A percentile compares a stretch with the other conserved stretches of the same genome.
These are phyloP conservation scores for Kuraishia molischiana DNA, from an alignment of 805 yeast species.

Conservation along the genomic window DNA sequence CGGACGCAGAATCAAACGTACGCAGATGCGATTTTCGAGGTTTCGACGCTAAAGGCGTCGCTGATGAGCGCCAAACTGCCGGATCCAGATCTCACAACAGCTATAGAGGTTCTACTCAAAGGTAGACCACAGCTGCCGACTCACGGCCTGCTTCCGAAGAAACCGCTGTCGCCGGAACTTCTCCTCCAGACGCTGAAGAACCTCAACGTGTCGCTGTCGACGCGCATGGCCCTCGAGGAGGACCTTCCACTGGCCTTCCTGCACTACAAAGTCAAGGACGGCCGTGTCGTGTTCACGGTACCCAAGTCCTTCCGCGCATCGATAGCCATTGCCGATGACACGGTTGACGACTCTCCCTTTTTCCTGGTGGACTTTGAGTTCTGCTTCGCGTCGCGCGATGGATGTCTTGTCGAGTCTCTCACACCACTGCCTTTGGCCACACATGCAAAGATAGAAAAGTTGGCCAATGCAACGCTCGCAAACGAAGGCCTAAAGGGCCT, in stretches of 20 bases:
- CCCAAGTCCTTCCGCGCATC: constrained; percentile 64
- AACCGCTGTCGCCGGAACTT: constrained; percentile 41
- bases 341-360: constrained; percentile 49
- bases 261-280: constrained; percentile 60
- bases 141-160: constrained; percentile 42
- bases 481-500: constrained; percentile 38
- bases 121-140: constrained; percentile 72
- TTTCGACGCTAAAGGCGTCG: constrained; percentile 61
- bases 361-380: constrained; percentile 72
- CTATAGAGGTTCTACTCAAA: constrained; percentile 70
- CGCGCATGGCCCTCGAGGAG: constrained; percentile 60
- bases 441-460: constrained; percentile 37
- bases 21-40: constrained; percentile 52
- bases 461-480: constrained; percentile 43
- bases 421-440: constrained; percentile 20
- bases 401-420: constrained; percentile 15
- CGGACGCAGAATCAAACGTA: constrained; percentile 66
- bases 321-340: constrained; percentile 61
- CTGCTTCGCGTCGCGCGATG: constrained; percentile 37
- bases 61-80: constrained; percentile 84
- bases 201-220: constrained; percentile 62
- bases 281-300: constrained; percentile 60
- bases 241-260: constrained; percentile 58
- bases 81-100: constrained; percentile 82
- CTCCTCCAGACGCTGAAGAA: constrained; percentile 54